phyloP scores from a whole-genome alignment of 768 basidiomycete species.

The Pleurotus pulmonarius region DNA sequence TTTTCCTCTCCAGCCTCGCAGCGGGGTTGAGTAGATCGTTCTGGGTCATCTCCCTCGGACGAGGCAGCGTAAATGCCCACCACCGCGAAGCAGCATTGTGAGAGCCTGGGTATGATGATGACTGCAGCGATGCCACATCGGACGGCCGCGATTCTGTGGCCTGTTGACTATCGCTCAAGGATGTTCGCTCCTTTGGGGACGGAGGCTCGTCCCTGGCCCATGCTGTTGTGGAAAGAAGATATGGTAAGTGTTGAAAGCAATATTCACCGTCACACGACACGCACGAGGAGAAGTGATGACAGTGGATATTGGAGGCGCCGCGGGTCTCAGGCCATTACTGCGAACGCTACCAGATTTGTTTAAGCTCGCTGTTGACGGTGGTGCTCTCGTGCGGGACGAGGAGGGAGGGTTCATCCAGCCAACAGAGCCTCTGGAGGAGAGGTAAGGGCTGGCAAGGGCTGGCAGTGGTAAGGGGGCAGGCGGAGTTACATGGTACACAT shows the following conservation, averaged over 20 bases:
- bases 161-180: constrained; percentile 23
- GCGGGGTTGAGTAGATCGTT: constrained; percentile 15
- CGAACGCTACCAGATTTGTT: constrained; percentile 27
- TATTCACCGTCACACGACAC: constrained; percentile 19
- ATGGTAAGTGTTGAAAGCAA: neutral
- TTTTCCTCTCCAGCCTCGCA: constrained; percentile 29
- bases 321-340: constrained; percentile 23
- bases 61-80: constrained; percentile 72
- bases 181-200: constrained; percentile 52
- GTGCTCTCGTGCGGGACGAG: constrained; percentile 27
- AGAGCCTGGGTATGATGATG: constrained; percentile 28
- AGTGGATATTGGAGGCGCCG: constrained; percentile 43
- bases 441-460: constrained; percentile 3
- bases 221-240: constrained; percentile 36
- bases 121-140: constrained; percentile 52
- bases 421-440: neutral
- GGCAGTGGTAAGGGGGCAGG: neutral
- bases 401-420: constrained; percentile 22
- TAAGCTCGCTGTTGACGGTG: constrained; percentile 32
- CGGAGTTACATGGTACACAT: neutral
- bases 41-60: constrained; percentile 24
- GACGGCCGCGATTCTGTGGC: constrained; percentile 39
- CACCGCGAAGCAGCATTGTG: constrained; percentile 47
- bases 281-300: constrained; percentile 72
- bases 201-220: constrained; percentile 86